phyloP scores from a whole-genome alignment of 495 filamentous ascomycete genomes.

The Penicillium mononematosum region DNA sequence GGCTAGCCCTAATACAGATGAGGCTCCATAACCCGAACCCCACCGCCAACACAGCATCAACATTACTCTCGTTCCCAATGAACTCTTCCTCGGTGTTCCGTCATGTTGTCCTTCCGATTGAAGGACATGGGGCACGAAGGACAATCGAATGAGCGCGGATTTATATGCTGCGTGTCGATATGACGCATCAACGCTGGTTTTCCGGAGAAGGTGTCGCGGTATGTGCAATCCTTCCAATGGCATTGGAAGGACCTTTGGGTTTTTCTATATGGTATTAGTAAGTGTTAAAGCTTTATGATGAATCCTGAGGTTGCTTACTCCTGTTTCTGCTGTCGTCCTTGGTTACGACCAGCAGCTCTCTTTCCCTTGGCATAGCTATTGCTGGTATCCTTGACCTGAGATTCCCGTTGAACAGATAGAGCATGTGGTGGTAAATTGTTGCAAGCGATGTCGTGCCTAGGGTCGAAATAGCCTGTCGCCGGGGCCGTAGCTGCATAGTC shows the following conservation, averaged over 20 bases:
- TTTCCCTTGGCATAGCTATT: not conserved
- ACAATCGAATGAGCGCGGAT: constrained; percentile 7
- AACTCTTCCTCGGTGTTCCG: not conserved
- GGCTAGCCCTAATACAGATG: not conserved
- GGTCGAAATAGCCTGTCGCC: not conserved
- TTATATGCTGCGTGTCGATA: constrained; percentile 11
- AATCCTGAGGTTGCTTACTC: not conserved
- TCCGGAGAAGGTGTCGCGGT: not conserved
- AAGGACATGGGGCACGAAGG: not conserved
- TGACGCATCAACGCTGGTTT: constrained; percentile 6
- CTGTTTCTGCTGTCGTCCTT: not conserved
- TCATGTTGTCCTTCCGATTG: not conserved
- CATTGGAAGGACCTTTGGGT: not conserved
- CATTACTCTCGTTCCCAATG: not conserved
- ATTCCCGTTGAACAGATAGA: not conserved
- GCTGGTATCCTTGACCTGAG: not conserved
- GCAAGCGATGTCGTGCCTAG: not conserved
- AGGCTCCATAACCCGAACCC: not conserved
- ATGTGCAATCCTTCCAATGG: not conserved
- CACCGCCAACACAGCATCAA: not conserved
- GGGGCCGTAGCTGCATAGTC: not conserved
- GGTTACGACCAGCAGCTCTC: not conserved
- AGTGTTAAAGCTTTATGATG: not conserved
- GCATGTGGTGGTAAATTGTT: not conserved
- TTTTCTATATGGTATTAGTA: not conserved